Evolutionary conservation across 768 basidiomycete genomes (phyloP), one percentile per base, ranked within the genome.

Genomic region (Lentinula guzmanii): DNA sequence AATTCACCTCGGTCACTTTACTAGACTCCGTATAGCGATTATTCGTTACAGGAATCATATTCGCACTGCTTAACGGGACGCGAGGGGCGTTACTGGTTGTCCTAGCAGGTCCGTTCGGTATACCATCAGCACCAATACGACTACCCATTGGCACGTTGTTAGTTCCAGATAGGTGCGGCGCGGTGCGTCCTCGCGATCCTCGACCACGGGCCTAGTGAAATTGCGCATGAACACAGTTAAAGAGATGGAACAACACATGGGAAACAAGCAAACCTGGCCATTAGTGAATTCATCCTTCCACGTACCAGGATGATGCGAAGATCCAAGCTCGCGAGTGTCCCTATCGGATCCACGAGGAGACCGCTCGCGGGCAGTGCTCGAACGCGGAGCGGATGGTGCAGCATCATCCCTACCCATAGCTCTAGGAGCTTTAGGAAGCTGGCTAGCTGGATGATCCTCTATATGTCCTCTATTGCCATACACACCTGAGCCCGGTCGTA

Each of bases 401-500:
- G 24, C 5, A 16, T 56, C 55, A 43, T 56, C 55, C 10, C 41
- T 56, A 43, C 64, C 58, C 50, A 63, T 57, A 33, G 41, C 56
- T 35, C 56, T 42, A 7, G 55, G 55, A 48, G 34, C 50, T 16
- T 33, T 57, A 10, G 61, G 62, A 28, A 24, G 55, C 6, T 37
- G 39, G 28, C 15, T 31, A 15, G 8, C n/a, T 21, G n/a, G 1
- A 51, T 24, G 15, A 58, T 58, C 61, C 7, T 57, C 54, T 15
- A 15, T 28, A 24, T 31, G 31, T 16, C 35, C 48, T n/a, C 39
- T 60, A 50, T 76, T 74, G 46, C 71, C 63, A 63, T 77, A 73
- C 69, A 71, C 72, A 5, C 69, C 72, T 34, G 67, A 62, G 21
- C 60, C 62, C 1, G 65, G 43, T 45, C 66, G 59, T 21, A 31